Evolutionary conservation across 2,329 filamentous ascomycete genomes (phyloP), one percentile per base, ranked within the genome.

Genomic region (Botryosphaeria dothidea): DNA sequence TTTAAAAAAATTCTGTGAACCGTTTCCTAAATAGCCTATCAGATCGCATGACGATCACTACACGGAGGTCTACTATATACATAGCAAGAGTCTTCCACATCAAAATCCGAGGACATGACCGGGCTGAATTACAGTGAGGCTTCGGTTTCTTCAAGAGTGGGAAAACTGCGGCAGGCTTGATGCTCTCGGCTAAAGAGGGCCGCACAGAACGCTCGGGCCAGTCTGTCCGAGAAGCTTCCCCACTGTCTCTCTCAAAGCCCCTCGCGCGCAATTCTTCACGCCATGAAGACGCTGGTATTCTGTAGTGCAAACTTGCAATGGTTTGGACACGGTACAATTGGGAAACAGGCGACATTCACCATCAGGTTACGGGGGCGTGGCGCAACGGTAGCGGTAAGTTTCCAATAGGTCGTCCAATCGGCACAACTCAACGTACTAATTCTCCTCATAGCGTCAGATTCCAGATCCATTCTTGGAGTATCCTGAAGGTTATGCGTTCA

Each of bases 401-500:
- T 13, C 15, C 21, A 27, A 5, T 27, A 2, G 43, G 5, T 56
- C 21, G 52, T 29, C 5, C 17, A 15, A 43, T 6, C 5, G 2
- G 8, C 13, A 41, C 25, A 29, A 6, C 15, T 29, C 52, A 29
- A n/a, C 3, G 29, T 41, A 27, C 52, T 57, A 57, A 57, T 57
- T 43, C 52, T 34, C 23, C 11, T 57, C 21, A 43, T 29, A 57
- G 52, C 52, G 52, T 57, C 52, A 57, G 52, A 57, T 57, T 57
- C 52, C 52, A 57, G 52, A 57, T 57, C 52, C 51, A 19, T 38
- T 49, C 34, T 43, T 57, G 52, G 52, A 43, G 19, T 57, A 29
- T 57, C 52, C 52, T 57, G 52, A 57, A 57, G 52, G 52, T 15
- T 57, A 21, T 43, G 52, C 52, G 52, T 57, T 57, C 52, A 57